Evolutionary conservation across 2,329 filamentous ascomycete species (phyloP), one percentile per base, ranked within the genome.

Genomic region (Arthrobotrys conoides): DNA sequence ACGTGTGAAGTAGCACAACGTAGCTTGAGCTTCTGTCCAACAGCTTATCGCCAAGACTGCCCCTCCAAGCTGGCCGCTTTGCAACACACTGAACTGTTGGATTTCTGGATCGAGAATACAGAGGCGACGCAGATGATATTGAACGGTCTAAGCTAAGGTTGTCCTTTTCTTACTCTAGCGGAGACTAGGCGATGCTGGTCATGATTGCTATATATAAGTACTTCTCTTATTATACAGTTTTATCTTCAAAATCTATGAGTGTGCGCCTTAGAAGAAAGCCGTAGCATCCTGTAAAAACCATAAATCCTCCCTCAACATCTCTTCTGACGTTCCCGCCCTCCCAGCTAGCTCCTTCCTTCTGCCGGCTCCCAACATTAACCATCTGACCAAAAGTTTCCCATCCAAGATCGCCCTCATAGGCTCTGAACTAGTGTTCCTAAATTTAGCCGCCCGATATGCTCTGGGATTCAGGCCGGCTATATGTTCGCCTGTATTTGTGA

Each of bases 401-500:
- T 82, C 82, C 36, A 82, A 61, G 10, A 82, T 81, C 0, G 80
- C 80, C 44, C 82, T 81, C 71, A 82, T 59, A 9, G 81, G 81
- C 80, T 55, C 82, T 59, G 46, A 79, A 57, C 48, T 81, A 16
- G 78, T 80, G 24, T 80, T 81, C 22, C 68, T 79, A 24, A 79
- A 80, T 24, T 76, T 9, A 81, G 87, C 83, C 82, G 89, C 86
- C 14, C 96, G 88, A 85, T 95, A 93, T 0, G 91, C 93, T 70
- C 92, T 90, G 1, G 93, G 92, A 84, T 98, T 98, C 63, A 97
- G 87, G 0, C 93, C 93, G 6, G 91, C 93, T 3, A 92, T 86
- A 80, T 94, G 91, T 51, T 93, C 90, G 6, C 97, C 88, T 0
- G 91, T 90, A 38, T 90, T 92, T 8, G 91, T 87, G 0, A 99